Base-by-base conservation (phyloP, 2,329 filamentous ascomycete species). In the Colletotrichum ledebouriae region DNA sequence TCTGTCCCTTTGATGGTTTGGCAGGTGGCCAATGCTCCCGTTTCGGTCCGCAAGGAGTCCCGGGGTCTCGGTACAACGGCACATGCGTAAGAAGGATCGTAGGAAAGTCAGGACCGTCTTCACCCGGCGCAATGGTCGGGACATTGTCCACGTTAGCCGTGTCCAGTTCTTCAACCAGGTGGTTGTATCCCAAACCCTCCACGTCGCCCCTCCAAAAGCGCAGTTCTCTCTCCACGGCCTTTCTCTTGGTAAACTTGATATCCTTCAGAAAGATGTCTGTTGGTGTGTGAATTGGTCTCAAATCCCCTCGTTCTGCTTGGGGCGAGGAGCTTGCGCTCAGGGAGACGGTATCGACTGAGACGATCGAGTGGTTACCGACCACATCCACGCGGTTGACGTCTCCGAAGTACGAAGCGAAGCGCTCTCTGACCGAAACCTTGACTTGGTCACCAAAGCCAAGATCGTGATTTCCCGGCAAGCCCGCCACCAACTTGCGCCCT, bases 401-500 rank as follows among this genome's bases (percentile, higher is more conserved):
- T 4, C 96, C 96, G 80, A 99, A 98, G 76, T 91, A 97, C 3
- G 91, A 89, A 74, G 91, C 88, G 78, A 98, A 99, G 15, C 96
- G 86, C 73, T 96, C 86, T 59, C 94, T 88, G 39, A 97, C 93
- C 0, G 92, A 85, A 9, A 91, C 77, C 76, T 97, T 93, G 55
- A 99, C 90, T 50, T 94, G 92, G 22, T 89, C 89, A 3, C 93
- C 95, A 75, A 98, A 97, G 0, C 96, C 96, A 46, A 98, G 79
- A 77, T 99, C 96, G 77, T 99, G 96, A 75, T 99, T 99, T 2
- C 96, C 96, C 0, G 96, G 96, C 65, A 99, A 77, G 75, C 92
- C 95, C 17, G 92, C 89, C 60, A 98, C 91, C 60, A 98, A 83
- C 80, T 92, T 94, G 65, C 92, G 87, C 5, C 92, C 90, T 34